Conservation (phyloP, 2,329 filamentous ascomycete species). For the Verticillium dahliae region DNA sequence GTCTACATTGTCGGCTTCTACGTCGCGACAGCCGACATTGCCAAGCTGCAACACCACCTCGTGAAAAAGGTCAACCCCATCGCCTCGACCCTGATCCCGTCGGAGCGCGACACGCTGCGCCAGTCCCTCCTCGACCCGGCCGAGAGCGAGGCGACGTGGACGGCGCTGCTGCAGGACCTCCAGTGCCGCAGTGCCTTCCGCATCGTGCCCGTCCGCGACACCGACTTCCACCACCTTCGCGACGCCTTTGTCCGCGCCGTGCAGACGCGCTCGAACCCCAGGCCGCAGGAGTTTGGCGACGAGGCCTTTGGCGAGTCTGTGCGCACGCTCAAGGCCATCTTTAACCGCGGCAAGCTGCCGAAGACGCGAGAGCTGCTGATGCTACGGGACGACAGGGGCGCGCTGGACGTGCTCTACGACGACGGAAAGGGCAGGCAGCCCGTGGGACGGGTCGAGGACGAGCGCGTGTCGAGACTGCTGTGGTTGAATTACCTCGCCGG, state of each 20-base stretch:
- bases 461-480: constrained; percentile 71
- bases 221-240: constrained; percentile 85
- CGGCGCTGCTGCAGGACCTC: constrained; percentile 57
- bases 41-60: constrained; percentile 69
- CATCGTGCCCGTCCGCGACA: constrained; percentile 85
- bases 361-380: constrained; percentile 76
- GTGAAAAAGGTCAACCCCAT: constrained; percentile 68
- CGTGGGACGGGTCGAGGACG: constrained; percentile 69
- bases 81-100: constrained; percentile 76
- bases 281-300: constrained; percentile 51
- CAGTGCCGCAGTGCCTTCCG: constrained; percentile 72
- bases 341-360: constrained; percentile 72
- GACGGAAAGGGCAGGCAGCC: constrained; percentile 42
- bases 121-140: constrained; percentile 61
- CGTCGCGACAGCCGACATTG: constrained; percentile 76
- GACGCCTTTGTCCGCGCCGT: constrained; percentile 89
- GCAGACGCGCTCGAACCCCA: constrained; percentile 60
- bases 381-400: constrained; percentile 58
- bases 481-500: constrained; percentile 91
- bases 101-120: constrained; percentile 71
- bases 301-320: constrained; percentile 72
- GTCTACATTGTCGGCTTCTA: constrained; percentile 96
- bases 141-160: constrained; percentile 68
- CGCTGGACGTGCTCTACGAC: constrained; percentile 62
- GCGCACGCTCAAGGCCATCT: constrained; percentile 72